Evolutionary conservation across 768 basidiomycete genomes (phyloP), one percentile per base, ranked within the genome.

Genomic region (Mycena kentingensis): DNA sequence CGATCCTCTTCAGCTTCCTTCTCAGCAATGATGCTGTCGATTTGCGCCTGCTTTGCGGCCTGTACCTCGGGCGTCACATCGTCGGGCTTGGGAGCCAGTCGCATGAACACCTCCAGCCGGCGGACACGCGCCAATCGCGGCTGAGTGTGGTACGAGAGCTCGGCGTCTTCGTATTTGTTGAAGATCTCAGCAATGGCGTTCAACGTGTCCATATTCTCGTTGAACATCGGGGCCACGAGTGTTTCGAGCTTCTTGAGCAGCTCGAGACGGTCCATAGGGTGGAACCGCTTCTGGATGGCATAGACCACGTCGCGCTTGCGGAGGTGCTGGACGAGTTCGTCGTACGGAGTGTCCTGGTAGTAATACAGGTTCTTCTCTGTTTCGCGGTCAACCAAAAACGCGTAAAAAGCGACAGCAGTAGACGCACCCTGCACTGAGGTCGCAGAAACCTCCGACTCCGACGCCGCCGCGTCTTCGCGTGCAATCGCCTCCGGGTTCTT

Each of bases 51-150:
- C 19, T 45, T 34, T 18, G 51, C 11, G 25, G 12, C 47, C 22
- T 49, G 37, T 11, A 24, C 29, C 8, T 29, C 22, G 19, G 46
- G 46, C 5, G n/a, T 26, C 6, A 55, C 54, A 5, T 52, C 58
- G 16, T 52, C 58, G 8, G 47, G 49, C 21, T 19, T 24, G 1
- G 58, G 58, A 15, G 52, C 42, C 2, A 60, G 47, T 3, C 51
- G 58, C 27, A 52, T 49, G 48, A 60, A 60, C n/a, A 60, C 51
- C 10, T 55, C 54, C 12, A 60, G 58, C 24, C 58, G 53, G 18
- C 43, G 50, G 27, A 60, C 37, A 26, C 47, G 54, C 11, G 53
- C 54, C 18, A 60, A 28, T 31, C 58, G 54, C 2, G 58, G 58
- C 29, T 52, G 13, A 8, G 58, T 49, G 13, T 24, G 24, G 47